Evolutionary conservation across 2,329 filamentous ascomycete species (phyloP).

Genomic region (Colletotrichum echinochloae): DNA sequence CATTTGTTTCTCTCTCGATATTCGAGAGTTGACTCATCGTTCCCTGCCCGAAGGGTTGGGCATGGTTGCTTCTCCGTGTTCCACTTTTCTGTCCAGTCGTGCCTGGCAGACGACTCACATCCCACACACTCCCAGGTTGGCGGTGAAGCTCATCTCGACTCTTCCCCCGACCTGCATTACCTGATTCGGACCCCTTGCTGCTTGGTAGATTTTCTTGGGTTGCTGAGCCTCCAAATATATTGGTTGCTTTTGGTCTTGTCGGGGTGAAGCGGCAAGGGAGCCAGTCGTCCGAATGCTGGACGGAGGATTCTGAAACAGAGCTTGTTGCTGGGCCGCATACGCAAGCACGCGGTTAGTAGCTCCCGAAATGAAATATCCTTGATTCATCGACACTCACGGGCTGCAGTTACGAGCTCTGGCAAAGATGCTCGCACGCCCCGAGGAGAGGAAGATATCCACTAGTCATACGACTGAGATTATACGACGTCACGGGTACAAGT

Average conservation of each 20-base stretch:
- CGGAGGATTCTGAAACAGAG: conserved; percentile 41
- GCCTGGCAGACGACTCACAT: conserved; percentile 39
- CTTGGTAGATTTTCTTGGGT: conserved; percentile 13
- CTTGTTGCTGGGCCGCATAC: conserved; percentile 30
- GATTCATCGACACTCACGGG: conserved; percentile 12
- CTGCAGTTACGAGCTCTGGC: conserved; percentile 18
- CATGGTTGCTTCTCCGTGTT: conserved; percentile 39
- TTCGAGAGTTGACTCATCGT: conserved; percentile 40
- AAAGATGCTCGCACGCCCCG: neutral
- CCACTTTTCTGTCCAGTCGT: conserved; percentile 39
- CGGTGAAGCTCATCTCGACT: conserved; percentile 43
- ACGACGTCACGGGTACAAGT: conserved; percentile 23
- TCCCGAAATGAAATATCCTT: conserved; percentile 26
- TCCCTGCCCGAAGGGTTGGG: conserved; percentile 41
- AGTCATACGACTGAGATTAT: conserved; percentile 35
- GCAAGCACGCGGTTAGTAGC: conserved; percentile 20
- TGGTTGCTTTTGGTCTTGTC: conserved; percentile 9
- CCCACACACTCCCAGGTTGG: conserved; percentile 33
- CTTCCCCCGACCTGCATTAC: conserved; percentile 23
- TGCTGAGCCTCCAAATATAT: conserved; percentile 24
- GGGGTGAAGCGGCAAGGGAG: neutral
- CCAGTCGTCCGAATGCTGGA: conserved; percentile 32
- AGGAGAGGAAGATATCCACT: conserved; percentile 14
- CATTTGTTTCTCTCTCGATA: neutral
- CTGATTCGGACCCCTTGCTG: conserved; percentile 34